These are phyloP conservation scores for Backusella tuberculispora DNA, from an alignment of 192 early-diverging fungal species.

Conservation along the genomic window DNA sequence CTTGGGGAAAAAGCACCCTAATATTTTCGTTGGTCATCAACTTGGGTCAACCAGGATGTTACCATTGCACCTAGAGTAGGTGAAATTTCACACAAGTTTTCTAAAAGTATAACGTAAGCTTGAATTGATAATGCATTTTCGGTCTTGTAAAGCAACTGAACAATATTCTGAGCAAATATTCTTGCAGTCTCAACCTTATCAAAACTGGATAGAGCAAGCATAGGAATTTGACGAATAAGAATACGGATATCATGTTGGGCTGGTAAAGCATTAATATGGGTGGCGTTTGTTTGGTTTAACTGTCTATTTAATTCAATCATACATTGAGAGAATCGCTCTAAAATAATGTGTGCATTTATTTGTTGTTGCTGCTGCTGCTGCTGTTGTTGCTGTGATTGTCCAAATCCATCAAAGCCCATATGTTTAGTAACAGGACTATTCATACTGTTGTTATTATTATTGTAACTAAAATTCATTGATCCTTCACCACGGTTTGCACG, in stretches of 20 bases:
- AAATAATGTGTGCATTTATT: conserved; percentile 50
- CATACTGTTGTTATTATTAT: conserved; percentile 13
- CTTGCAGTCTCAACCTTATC: conserved; percentile 77
- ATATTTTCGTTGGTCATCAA: conserved; percentile 93
- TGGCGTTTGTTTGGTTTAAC: conserved; percentile 51
- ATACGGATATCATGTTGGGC: conserved; percentile 77
- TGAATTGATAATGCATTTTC: conserved; percentile 76
- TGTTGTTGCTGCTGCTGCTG: neutral
- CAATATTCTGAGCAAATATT: conserved; percentile 86
- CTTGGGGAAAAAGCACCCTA: too few species aligned
- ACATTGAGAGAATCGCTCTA: conserved; percentile 65
- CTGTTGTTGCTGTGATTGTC: neutral
- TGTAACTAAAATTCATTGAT: neutral
- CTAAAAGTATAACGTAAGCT: conserved; percentile 83
- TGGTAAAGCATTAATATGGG: conserved; percentile 68
- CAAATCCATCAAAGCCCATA: neutral
- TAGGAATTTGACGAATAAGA: conserved; percentile 71
- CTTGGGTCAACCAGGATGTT: conserved; percentile 88
- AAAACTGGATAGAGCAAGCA: conserved; percentile 67
- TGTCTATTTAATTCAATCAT: conserved; percentile 79
- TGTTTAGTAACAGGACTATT: neutral
- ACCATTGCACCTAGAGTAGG: conserved; percentile 81
- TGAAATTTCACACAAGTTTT: conserved; percentile 85
- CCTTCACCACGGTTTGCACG: neutral
- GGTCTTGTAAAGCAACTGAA: conserved; percentile 81